phyloP scores from a whole-genome alignment of 192 early-diverging fungal genomes.

The Coemansia umbellata region DNA sequence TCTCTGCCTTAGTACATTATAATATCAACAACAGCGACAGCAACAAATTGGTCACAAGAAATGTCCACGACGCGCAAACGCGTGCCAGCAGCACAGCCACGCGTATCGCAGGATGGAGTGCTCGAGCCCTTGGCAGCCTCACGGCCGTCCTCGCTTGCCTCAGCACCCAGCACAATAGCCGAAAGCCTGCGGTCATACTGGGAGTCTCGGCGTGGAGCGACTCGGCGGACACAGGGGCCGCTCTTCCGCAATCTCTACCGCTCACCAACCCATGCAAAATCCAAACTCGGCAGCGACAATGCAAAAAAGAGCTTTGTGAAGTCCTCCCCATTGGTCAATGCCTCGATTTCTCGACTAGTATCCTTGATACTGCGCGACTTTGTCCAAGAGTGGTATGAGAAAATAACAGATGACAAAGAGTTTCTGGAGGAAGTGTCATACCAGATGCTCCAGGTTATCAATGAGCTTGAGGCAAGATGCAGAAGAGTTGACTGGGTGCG shows the following conservation, averaged over 20 bases:
- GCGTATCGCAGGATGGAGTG: not conserved
- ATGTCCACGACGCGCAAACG: not conserved
- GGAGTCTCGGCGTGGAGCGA: constrained; percentile 28
- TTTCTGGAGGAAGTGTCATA: constrained; percentile 24
- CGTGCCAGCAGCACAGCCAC: constrained; percentile 1
- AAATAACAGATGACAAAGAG: constrained; percentile 45
- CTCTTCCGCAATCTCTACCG: constrained; percentile 36
- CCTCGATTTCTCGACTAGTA: constrained; percentile 24
- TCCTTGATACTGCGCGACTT: constrained; percentile 39
- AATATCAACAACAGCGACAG: too few relatives aligned
- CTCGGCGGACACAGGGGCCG: constrained; percentile 7
- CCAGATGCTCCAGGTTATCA: constrained; percentile 29
- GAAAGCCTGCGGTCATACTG: constrained; percentile 47
- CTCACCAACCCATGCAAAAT: not conserved
- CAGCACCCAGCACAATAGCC: constrained; percentile 42
- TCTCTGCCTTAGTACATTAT: not conserved
- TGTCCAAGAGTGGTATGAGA: constrained; percentile 42
- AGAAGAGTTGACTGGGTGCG: constrained; percentile 39
- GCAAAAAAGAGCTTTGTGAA: constrained; percentile 8
- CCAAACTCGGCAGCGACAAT: not conserved
- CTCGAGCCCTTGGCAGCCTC: constrained; percentile 10
- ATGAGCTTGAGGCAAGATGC: constrained; percentile 37
- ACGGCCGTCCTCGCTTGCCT: constrained; percentile 28
- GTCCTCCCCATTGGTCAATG: constrained; percentile 22
- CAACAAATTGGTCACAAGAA: too few relatives aligned